A percentile compares a stretch with the other conserved stretches of the same genome.
Evolutionary conservation across 805 yeast genomes (phyloP).

Genomic region (Pichia thaimueangensis): DNA sequence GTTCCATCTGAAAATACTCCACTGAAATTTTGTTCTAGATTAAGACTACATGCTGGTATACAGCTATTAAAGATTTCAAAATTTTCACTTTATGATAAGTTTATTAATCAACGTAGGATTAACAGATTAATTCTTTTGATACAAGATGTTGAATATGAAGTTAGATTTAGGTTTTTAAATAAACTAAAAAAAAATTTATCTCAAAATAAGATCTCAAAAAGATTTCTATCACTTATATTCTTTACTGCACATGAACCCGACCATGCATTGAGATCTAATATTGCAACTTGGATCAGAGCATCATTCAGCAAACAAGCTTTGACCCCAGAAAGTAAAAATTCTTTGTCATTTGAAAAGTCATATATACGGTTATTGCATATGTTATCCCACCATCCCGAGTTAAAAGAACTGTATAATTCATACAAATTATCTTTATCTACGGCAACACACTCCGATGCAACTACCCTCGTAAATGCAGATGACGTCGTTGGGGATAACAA

Average conservation of each 20-base stretch:
- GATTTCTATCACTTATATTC: slow-evolving; percentile 61
- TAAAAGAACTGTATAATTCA: slow-evolving; percentile 33
- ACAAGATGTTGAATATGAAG: slow-evolving; percentile 58
- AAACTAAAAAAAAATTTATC: slow-evolving; percentile 47
- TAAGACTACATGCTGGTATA: slow-evolving; percentile 65
- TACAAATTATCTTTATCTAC: slow-evolving; percentile 2
- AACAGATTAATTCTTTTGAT: slow-evolving; percentile 49
- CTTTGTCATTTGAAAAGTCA: slow-evolving; percentile 56
- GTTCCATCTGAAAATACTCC: slow-evolving; percentile 55
- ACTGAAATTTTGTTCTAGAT: slow-evolving; percentile 45
- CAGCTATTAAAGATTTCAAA: slow-evolving; percentile 60
- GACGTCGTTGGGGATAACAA: slow-evolving; percentile 11
- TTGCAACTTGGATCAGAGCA: slow-evolving; percentile 67
- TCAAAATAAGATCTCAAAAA: slow-evolving; percentile 49
- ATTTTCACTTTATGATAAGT: slow-evolving; percentile 41
- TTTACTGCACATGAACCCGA: slow-evolving; percentile 76
- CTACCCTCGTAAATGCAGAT: too few relatives aligned
- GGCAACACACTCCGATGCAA: too few relatives aligned
- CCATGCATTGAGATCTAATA: slow-evolving; percentile 38
- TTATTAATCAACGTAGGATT: slow-evolving; percentile 48
- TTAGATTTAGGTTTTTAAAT: slow-evolving; percentile 46
- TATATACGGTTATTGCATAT: slow-evolving; percentile 63
- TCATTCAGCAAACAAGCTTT: slow-evolving; percentile 35
- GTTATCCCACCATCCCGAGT: slow-evolving; percentile 70
- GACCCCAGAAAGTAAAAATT: slow-evolving; percentile 25